These are phyloP conservation scores for Monosporascus sp. DNA, from an alignment of 2,329 filamentous ascomycete genomes.

Conservation along the genomic window DNA sequence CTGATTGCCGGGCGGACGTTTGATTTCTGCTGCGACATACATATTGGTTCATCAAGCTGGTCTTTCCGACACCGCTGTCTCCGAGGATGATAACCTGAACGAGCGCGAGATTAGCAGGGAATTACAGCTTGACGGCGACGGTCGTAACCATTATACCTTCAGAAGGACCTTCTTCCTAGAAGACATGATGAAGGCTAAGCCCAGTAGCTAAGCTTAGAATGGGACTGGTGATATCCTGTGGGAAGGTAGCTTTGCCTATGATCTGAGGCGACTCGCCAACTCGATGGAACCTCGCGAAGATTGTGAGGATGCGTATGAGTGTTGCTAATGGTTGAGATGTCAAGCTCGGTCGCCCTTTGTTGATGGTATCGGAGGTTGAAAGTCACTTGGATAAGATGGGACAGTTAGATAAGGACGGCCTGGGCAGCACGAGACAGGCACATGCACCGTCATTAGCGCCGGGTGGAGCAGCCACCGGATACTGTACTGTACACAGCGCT, in stretches of 20 bases:
- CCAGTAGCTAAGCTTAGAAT: conserved; percentile 3
- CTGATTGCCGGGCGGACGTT: conserved; percentile 3
- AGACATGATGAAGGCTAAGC: conserved; percentile 51
- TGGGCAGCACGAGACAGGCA: neutral
- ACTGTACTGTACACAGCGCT: too few relatives aligned
- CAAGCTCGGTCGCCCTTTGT: neutral
- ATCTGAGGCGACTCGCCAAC: neutral
- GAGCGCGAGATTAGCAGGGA: neutral
- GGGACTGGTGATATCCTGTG: neutral
- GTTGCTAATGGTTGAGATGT: neutral
- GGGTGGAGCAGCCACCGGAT: too few relatives aligned
- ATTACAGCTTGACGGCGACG: conserved; percentile 3
- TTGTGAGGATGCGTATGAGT: neutral
- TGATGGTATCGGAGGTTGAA: neutral
- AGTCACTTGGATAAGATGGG: neutral
- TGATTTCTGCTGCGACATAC: conserved; percentile 48
- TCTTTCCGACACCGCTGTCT: conserved; percentile 98
- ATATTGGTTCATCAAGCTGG: conserved; percentile 99
- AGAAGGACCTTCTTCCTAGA: conserved; percentile 86
- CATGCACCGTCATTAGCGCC: neutral
- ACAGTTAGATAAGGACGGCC: neutral
- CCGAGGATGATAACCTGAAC: conserved; percentile 93
- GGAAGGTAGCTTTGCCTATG: neutral
- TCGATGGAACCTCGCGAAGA: neutral
- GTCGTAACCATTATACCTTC: conserved; percentile 54